Conservation (phyloP, 2,329 filamentous ascomycete species). For the Colletotrichum tanaceti region DNA sequence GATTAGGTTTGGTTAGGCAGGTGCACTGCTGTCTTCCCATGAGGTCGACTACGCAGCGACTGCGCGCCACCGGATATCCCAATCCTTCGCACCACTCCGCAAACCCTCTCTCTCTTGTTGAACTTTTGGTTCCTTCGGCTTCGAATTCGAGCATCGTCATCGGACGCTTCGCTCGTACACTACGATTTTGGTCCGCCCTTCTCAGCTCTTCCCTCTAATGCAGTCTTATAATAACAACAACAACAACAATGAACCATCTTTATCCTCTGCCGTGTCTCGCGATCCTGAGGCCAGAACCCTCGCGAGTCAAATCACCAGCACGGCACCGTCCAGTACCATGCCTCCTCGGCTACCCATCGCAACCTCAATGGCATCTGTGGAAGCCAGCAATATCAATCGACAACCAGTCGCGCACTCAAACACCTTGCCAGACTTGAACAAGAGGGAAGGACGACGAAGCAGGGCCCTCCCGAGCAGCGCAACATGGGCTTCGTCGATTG, state of each 20-base stretch:
- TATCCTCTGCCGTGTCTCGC: slow-evolving; percentile 43
- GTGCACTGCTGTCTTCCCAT: not conserved
- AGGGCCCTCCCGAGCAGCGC: slow-evolving; percentile 56
- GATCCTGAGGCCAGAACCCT: slow-evolving; percentile 39
- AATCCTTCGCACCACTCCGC: not conserved
- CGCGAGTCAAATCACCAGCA: slow-evolving; percentile 31
- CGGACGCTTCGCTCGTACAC: not conserved
- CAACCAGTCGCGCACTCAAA: slow-evolving; percentile 24
- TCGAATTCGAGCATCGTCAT: not conserved
- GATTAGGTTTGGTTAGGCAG: not conserved
- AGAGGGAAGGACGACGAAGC: slow-evolving; percentile 37
- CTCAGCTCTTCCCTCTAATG: slow-evolving; percentile 44
- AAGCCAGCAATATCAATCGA: not conserved
- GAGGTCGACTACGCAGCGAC: not conserved
- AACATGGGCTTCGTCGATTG: slow-evolving; percentile 69
- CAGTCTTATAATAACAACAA: slow-evolving; percentile 46
- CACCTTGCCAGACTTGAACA: slow-evolving; percentile 41
- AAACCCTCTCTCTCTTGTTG: not conserved
- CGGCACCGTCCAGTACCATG: slow-evolving; percentile 33
- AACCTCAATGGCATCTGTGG: slow-evolving; percentile 4
- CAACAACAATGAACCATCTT: slow-evolving; percentile 44
- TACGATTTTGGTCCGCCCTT: slow-evolving; percentile 12
- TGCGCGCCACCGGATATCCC: not conserved
- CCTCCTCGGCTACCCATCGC: slow-evolving; percentile 19
- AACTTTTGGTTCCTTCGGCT: not conserved